Conservation (phyloP, 2,329 filamentous ascomycete genomes). For the Tothia fuscella region DNA sequence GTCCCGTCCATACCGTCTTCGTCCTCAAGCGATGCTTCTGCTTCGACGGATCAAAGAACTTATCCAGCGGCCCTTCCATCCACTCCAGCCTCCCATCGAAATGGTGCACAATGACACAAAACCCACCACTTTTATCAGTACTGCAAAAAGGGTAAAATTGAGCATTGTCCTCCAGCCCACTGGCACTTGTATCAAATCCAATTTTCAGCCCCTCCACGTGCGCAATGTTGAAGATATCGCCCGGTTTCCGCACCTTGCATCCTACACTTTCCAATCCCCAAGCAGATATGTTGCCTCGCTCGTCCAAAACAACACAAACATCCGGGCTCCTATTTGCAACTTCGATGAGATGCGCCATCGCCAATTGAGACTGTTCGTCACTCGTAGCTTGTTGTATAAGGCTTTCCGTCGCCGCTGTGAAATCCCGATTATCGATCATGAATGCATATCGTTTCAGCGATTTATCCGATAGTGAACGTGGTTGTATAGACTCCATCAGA, state of each 20-base stretch:
- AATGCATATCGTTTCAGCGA: constrained; percentile 55
- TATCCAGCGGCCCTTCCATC: constrained; percentile 65
- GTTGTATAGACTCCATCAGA: constrained; percentile 57
- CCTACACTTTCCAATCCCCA: constrained; percentile 87
- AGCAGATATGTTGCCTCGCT: constrained; percentile 74
- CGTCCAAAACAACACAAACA: constrained; percentile 75
- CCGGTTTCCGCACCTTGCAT: constrained; percentile 51
- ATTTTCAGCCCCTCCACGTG: constrained; percentile 52
- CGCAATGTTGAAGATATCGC: constrained; percentile 74
- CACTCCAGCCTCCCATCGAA: constrained; percentile 78
- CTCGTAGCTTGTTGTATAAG: constrained; percentile 54
- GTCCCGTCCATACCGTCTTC: constrained; percentile 68
- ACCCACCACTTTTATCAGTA: constrained; percentile 43
- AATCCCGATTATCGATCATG: constrained; percentile 70
- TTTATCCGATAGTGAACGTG: constrained; percentile 32
- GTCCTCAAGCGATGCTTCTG: constrained; percentile 47
- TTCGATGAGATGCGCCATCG: constrained; percentile 73
- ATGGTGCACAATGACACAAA: constrained; percentile 68
- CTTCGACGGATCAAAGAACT: constrained; percentile 61
- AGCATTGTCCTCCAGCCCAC: constrained; percentile 42
- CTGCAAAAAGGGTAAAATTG: constrained; percentile 66
- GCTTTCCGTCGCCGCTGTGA: constrained; percentile 63
- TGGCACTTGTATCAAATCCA: constrained; percentile 24
- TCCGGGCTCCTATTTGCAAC: constrained; percentile 78
- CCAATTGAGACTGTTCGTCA: constrained; percentile 52